Conservation (phyloP, 2,329 filamentous ascomycete genomes). For the Lachnellula willkommii region DNA sequence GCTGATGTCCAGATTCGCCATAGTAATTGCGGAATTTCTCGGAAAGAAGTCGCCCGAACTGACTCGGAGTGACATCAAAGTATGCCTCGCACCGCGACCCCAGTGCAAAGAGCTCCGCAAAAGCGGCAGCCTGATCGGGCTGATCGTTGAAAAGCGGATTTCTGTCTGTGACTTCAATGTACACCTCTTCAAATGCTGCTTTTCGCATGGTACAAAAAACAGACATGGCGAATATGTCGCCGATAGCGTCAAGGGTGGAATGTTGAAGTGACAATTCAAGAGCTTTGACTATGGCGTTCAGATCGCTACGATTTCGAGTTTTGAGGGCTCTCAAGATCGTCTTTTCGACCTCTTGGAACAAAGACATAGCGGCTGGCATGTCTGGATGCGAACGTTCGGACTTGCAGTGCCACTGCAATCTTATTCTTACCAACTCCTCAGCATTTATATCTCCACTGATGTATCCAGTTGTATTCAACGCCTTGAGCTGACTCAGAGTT, state of each 20-base stretch:
- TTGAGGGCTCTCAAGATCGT: slow-evolving; percentile 9
- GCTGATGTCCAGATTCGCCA: slow-evolving; percentile 41
- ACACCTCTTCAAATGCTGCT: slow-evolving; percentile 56
- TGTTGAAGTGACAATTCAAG: slow-evolving; percentile 7
- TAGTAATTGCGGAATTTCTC: slow-evolving; percentile 36
- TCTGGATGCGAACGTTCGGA: slow-evolving; percentile 34
- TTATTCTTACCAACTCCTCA: slow-evolving; percentile 33
- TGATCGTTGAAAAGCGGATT: slow-evolving; percentile 57
- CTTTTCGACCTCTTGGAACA: slow-evolving; percentile 36
- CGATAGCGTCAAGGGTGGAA: slow-evolving; percentile 37
- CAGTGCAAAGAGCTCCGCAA: slow-evolving; percentile 57
- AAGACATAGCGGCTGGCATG: slow-evolving; percentile 28
- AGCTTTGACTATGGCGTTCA: slow-evolving; percentile 4
- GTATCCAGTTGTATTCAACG: slow-evolving; percentile 36
- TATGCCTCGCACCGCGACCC: slow-evolving; percentile 59
- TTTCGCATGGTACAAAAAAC: slow-evolving; percentile 54
- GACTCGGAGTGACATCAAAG: slow-evolving; percentile 49
- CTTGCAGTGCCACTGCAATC: slow-evolving; percentile 38
- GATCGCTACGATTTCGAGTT: slow-evolving; percentile 4
- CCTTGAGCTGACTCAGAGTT: slow-evolving; percentile 35
- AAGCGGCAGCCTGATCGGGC: slow-evolving; percentile 58
- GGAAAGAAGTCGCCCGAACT: slow-evolving; percentile 37
- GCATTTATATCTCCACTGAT: slow-evolving; percentile 34
- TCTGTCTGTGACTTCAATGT: slow-evolving; percentile 56
- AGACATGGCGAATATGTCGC: slow-evolving; percentile 51